Conservation (phyloP, 106 monocot genomes). For the Gastrodia elata region DNA sequence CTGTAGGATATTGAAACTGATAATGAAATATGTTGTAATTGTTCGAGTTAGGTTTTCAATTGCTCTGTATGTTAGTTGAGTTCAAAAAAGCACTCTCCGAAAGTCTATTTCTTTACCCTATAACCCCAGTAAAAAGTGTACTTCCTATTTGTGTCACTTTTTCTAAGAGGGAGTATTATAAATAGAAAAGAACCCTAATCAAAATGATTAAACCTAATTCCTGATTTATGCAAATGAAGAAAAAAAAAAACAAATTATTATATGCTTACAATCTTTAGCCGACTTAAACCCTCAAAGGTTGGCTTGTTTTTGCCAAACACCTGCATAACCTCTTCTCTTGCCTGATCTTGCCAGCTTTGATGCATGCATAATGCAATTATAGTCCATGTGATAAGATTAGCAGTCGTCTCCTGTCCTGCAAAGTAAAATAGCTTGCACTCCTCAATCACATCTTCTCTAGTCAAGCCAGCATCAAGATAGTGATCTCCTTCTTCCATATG, state of each 20-base stretch:
- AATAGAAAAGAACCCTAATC: no score
- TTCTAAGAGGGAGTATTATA: no score
- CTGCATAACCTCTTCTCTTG: conserved; percentile 22
- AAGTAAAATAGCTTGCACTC: conserved; percentile 77
- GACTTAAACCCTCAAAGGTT: conserved; percentile 10
- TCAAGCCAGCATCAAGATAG: neutral
- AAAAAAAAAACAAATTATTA: no score
- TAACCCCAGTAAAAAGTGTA: no score
- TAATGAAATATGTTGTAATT: no score
- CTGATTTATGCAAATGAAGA: neutral
- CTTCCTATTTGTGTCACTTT: no score
- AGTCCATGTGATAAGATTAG: conserved; percentile 30
- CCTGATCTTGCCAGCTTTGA: conserved; percentile 28
- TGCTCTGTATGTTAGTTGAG: no score
- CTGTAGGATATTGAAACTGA: no score
- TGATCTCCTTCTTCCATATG: neutral
- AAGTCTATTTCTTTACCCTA: no score
- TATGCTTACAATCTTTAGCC: conserved; percentile 14
- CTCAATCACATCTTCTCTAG: conserved; percentile 23
- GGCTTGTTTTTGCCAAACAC: conserved; percentile 17
- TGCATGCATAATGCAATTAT: conserved; percentile 28
- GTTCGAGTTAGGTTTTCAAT: no score
- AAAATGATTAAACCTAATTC: neutral
- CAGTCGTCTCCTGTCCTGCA: conserved; percentile 49
- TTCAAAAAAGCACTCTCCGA: neutral